phyloP scores from a whole-genome alignment of 192 early-diverging fungal species.

The Backusella luteola region DNA sequence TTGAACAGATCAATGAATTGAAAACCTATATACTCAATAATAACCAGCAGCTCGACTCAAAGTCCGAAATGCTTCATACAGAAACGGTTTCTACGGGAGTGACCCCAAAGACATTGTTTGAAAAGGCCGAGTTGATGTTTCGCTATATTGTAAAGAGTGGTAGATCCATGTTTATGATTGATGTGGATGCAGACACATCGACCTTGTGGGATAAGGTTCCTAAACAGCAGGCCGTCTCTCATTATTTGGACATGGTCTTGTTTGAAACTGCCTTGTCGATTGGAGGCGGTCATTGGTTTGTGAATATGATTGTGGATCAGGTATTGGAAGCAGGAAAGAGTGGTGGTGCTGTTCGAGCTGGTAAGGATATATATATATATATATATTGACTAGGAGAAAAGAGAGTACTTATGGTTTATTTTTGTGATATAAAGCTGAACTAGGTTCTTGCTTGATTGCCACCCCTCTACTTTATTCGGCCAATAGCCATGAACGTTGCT shows the following conservation, averaged over 20 bases:
- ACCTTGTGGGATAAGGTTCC: slow-evolving; percentile 16
- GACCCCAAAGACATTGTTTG: slow-evolving; percentile 20
- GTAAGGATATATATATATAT: slow-evolving; percentile 11
- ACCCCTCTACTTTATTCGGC: slow-evolving; percentile 22
- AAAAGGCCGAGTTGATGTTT: slow-evolving; percentile 33
- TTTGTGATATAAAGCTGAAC: slow-evolving; percentile 24
- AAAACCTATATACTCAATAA: not conserved
- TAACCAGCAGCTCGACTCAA: not conserved
- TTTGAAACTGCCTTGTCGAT: slow-evolving; percentile 36
- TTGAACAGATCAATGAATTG: not conserved
- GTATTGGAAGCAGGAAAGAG: slow-evolving; percentile 37
- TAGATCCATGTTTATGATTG: slow-evolving; percentile 40
- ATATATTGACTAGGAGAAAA: not conserved
- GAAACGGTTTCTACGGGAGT: slow-evolving; percentile 17
- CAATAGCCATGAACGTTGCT: slow-evolving; percentile 15
- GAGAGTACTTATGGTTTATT: not conserved
- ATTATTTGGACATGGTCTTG: slow-evolving; percentile 38
- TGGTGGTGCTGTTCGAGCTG: slow-evolving; percentile 41
- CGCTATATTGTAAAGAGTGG: slow-evolving; percentile 36
- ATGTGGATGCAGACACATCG: slow-evolving; percentile 32
- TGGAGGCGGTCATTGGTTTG: slow-evolving; percentile 36
- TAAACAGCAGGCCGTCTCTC: slow-evolving; percentile 22
- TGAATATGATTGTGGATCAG: slow-evolving; percentile 35
- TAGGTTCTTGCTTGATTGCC: slow-evolving; percentile 35
- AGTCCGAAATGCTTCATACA: not conserved